Conservation (phyloP, 495 filamentous ascomycete genomes). For the Oleoguttula mirabilis region DNA sequence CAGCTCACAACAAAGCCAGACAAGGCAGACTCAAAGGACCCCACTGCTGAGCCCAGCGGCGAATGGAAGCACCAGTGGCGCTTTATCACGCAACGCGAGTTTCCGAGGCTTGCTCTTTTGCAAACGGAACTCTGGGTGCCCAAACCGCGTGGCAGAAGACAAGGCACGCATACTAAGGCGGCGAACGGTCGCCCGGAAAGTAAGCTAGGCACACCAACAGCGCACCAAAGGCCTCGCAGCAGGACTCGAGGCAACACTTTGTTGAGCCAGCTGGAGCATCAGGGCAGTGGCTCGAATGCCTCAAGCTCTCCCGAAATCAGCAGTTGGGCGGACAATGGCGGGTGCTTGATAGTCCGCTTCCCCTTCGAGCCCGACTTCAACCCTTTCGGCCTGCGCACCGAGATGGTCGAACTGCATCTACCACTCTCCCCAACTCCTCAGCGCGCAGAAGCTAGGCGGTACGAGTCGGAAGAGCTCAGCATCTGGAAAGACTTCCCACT, state of each 20-base stretch:
- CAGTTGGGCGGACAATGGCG: slow-evolving; percentile 40
- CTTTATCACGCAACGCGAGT: slow-evolving; percentile 69
- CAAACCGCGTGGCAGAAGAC: slow-evolving; percentile 35
- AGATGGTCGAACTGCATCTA: slow-evolving; percentile 39
- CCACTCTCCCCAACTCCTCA: slow-evolving; percentile 50
- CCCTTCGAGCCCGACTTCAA: slow-evolving; percentile 35
- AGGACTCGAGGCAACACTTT: slow-evolving; percentile 6
- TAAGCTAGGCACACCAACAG: neutral
- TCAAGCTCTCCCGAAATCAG: slow-evolving; percentile 19
- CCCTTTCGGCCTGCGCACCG: slow-evolving; percentile 20
- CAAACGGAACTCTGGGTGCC: slow-evolving; percentile 70
- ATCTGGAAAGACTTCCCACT: slow-evolving; percentile 65
- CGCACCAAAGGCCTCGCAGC: slow-evolving; percentile 1
- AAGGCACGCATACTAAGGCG: neutral
- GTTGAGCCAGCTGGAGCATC: slow-evolving; percentile 4
- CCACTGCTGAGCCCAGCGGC: slow-evolving; percentile 21
- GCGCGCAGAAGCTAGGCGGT: slow-evolving; percentile 41
- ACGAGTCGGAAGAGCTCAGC: slow-evolving; percentile 48
- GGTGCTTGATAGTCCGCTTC: slow-evolving; percentile 47
- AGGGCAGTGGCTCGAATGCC: slow-evolving; percentile 1
- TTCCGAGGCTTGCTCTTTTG: slow-evolving; percentile 59
- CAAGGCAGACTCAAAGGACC: slow-evolving; percentile 16
- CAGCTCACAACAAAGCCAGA: slow-evolving; percentile 41
- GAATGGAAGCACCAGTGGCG: slow-evolving; percentile 51
- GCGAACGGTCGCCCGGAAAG: neutral